Percentiles rank a stretch among this genome's conserved stretches.
These are phyloP conservation scores for Heliamphora ciliata DNA, from an alignment of 179 eudicot species.

Conservation along the genomic window DNA sequence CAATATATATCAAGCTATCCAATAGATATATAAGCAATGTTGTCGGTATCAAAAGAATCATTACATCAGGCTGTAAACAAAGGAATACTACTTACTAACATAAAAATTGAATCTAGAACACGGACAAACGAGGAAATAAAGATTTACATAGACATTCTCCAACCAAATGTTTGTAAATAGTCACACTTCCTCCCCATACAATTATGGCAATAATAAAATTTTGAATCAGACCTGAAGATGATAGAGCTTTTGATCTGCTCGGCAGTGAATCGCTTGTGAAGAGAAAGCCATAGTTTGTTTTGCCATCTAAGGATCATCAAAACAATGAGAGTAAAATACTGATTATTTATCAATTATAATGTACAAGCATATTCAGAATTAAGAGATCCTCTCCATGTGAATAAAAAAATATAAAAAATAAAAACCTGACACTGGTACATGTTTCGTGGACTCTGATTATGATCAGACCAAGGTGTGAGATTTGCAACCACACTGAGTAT, in stretches of 20 bases:
- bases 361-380: slow-evolving; percentile 12
- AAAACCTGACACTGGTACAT: slow-evolving; percentile 98
- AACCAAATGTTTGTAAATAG: background rate
- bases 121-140: background rate
- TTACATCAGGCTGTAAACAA: background rate
- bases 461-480: slow-evolving; percentile 95
- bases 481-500: slow-evolving; percentile 81
- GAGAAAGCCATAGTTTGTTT: slow-evolving; percentile 96
- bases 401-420: slow-evolving; percentile 11
- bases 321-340: slow-evolving; percentile 10
- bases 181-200: background rate
- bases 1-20: too few relatives aligned
- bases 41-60: background rate
- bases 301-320: slow-evolving; percentile 57
- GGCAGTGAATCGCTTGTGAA: slow-evolving; percentile 59
- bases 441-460: slow-evolving; percentile 98
- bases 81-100: background rate
- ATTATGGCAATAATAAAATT: background rate
- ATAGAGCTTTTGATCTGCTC: slow-evolving; percentile 89
- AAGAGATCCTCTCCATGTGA: background rate
- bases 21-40: background rate
- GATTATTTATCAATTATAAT: background rate
- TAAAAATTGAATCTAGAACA: background rate
- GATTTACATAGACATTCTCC: background rate
- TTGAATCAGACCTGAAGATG: slow-evolving; percentile 75